Evolutionary conservation across 192 early-diverging fungal species (phyloP), one percentile per base, ranked within the genome.

Genomic region (Dimargaris xerosporica): DNA sequence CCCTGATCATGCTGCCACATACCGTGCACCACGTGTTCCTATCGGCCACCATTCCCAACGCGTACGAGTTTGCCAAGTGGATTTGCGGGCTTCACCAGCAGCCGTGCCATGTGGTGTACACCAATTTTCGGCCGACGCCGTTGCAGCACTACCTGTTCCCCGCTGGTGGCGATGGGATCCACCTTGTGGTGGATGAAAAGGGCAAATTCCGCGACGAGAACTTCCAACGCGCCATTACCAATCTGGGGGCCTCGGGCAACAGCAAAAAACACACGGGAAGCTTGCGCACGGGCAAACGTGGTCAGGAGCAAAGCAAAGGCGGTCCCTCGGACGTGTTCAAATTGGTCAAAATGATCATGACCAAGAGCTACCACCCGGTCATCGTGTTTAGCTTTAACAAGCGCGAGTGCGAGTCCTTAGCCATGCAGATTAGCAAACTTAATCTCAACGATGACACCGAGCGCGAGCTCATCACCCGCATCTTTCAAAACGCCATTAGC

Each of bases 1-100:
- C 94, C 0, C 83, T 98, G 50, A 96, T 98, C 64, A 71, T 98
- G 66, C 66, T 98, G 53, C 96, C 96, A 42, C 86, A 90, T 67
- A 86, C 89, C 46, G 91, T 95, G 30, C 87, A 85, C 58, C 89
- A 85, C 74, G 94, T 94, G 29, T 95, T 98, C 66, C 78, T 98
- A 51, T 98, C 96, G 7, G 96, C 93, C 44, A 98, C 96, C 13
- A 98, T 98, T 66, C 96, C 96, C 31, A 98, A 98, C 63, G 93
- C 96, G 11, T 89, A 94, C 85, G 88, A 98, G 69, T 98, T 98
- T 79, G 93, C 96, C 28, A 88, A 96, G 76, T 98, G 96, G 96
- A 94, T 98, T 64, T 87, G 85, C 65, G 90, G 88, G 65, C 87
- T 91, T 31, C 90, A 98, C 76, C 80, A 90, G 64, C 92, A 94